Percentiles rank a stretch among this genome's conserved stretches.
Conservation (phyloP, 306 rosid genomes). For the Prunus kanzakura region DNA sequence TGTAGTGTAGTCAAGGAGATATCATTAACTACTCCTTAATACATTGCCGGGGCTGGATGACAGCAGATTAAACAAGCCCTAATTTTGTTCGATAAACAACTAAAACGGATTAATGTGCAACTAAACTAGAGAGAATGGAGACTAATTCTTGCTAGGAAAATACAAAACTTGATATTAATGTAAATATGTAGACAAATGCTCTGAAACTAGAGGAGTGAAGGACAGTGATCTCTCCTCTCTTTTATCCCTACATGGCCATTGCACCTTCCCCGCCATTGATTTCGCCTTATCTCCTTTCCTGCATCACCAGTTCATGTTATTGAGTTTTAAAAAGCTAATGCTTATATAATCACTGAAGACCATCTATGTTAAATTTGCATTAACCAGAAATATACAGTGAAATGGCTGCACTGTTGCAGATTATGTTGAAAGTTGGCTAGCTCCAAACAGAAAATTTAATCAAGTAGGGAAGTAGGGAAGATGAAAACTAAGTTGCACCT, state of each 20-base stretch:
- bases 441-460: not conserved
- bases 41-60: conserved; percentile 20
- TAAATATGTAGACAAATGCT: conserved; percentile 4
- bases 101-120: conserved; percentile 13
- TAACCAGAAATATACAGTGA: not conserved
- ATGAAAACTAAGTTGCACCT: not conserved
- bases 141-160: conserved; percentile 28
- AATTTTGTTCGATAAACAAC: conserved; percentile 19
- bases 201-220: conserved; percentile 15
- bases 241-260: conserved; percentile 30
- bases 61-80: conserved; percentile 20
- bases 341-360: too few relatives aligned
- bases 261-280: conserved; percentile 48
- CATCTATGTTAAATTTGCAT: too few relatives aligned
- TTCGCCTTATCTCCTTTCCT: conserved; percentile 63
- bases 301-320: conserved; percentile 28
- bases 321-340: not conserved
- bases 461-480: not conserved
- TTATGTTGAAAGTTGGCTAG: not conserved
- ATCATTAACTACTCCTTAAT: conserved; percentile 23
- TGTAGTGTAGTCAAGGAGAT: conserved; percentile 6
- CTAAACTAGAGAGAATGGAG: conserved; percentile 4
- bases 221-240: conserved; percentile 2
- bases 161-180: conserved; percentile 10
- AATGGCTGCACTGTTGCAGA: not conserved